Evolutionary conservation across 2,329 filamentous ascomycete species (phyloP), one percentile per base, ranked within the genome.

Genomic region (Cladosporium oxysporum): DNA sequence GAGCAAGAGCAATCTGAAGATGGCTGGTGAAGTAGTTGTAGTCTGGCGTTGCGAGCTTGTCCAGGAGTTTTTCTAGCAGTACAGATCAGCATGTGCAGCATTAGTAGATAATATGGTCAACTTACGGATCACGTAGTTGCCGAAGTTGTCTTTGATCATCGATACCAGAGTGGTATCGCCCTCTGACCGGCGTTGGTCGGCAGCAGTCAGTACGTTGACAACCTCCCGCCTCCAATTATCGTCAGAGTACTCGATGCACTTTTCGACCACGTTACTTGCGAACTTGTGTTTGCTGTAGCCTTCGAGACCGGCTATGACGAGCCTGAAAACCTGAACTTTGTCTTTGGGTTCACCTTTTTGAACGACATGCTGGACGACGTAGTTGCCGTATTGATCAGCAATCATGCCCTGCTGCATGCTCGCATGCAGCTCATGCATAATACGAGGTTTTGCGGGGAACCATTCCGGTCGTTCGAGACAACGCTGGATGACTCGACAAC

Each of bases 111-210:
- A 10, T 44, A 18, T 18, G 35, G 14, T 41, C 14, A 8, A 88
- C 92, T 88, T 87, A 96, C 93, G 94, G 68, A 98, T 90, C 6
- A 98, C 94, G 76, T 98, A 99, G 78, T 99, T 99, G 67, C 92
- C 95, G 76, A 90, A 98, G 69, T 92, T 90, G 76, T 99, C 94
- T 70, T 90, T 91, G 84, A 97, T 93, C 79, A 97, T 84, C 26
- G 85, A 83, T 68, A 90, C 84, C 44, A 98, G 80, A n/a, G 88
- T 87, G 65, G 83, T 89, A 65, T 88, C 87, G 14, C 90, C 90
- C 61, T 76, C 73, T 28, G 69, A 67, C 18, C 72, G 63, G 52
- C 90, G 86, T 8, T 85, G 83, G 62, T 86, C 86, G 1, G 83
- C 83, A 1, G 85, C 88, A 29, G 93, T 81, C 66, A 86, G 83